Percentiles rank a stretch among this genome's conserved stretches.
Evolutionary conservation across 768 basidiomycete species (phyloP).

Genomic region (Auricularia sp.): DNA sequence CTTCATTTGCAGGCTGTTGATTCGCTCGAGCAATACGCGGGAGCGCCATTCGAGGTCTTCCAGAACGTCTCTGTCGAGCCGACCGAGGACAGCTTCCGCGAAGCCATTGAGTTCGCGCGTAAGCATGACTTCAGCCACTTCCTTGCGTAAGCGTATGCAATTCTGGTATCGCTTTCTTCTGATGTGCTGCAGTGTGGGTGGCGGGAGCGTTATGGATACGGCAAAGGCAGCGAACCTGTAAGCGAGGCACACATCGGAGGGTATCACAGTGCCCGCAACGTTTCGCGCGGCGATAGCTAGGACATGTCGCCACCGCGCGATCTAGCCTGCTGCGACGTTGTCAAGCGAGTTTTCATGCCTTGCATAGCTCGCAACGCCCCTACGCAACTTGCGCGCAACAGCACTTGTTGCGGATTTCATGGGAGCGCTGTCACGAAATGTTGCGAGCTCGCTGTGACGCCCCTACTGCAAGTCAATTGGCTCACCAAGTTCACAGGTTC

Average conservation of each 20-base stretch:
- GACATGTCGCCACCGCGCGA: too few species aligned
- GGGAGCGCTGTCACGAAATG: too few species aligned
- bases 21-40: conserved; percentile 66
- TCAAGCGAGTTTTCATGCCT: too few species aligned
- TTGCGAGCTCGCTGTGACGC: too few species aligned
- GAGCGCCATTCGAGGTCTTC: conserved; percentile 73
- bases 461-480: too few species aligned
- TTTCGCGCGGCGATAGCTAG: too few species aligned
- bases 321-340: too few species aligned
- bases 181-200: conserved; percentile 77
- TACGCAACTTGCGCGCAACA: too few species aligned
- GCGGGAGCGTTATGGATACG: conserved; percentile 93
- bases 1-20: conserved; percentile 47
- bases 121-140: conserved; percentile 88
- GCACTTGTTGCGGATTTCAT: too few species aligned
- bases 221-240: conserved; percentile 91
- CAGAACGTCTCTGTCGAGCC: conserved; percentile 82
- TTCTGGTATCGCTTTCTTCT: background rate
- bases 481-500: conserved; percentile 39
- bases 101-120: conserved; percentile 83
- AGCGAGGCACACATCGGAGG: background rate
- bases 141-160: conserved; percentile 51
- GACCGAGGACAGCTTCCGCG: conserved; percentile 80
- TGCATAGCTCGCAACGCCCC: too few species aligned
- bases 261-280: too few species aligned